Evolutionary conservation across 495 filamentous ascomycete genomes (phyloP).

Genomic region (Friedmanniomyces simplex): DNA sequence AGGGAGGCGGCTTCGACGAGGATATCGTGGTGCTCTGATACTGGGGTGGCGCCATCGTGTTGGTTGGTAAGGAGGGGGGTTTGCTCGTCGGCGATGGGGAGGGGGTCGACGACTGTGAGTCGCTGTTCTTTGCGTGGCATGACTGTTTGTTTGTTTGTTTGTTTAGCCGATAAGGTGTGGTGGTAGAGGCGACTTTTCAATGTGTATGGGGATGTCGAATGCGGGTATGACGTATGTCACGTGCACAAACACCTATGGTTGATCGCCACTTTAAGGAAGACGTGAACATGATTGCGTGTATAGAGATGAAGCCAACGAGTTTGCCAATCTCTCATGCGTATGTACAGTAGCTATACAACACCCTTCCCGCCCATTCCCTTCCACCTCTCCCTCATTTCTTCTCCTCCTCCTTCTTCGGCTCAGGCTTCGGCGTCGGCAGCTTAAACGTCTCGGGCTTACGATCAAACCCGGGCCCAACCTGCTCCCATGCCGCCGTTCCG

Average conservation of each 20-base stretch:
- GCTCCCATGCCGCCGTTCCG: slow-evolving; percentile 62
- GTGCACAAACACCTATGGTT: no score
- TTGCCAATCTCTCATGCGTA: background rate
- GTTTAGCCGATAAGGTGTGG: no score
- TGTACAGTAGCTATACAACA: slow-evolving; percentile 19
- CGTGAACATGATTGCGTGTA: background rate
- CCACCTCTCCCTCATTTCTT: slow-evolving; percentile 36
- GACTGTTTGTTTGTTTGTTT: no score
- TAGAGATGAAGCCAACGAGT: background rate
- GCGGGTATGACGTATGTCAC: no score
- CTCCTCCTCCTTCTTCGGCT: slow-evolving; percentile 78
- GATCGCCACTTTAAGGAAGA: background rate
- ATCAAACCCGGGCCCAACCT: slow-evolving; percentile 73
- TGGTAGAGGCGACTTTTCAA: no score
- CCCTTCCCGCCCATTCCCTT: background rate
- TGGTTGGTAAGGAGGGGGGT: slow-evolving; percentile 12
- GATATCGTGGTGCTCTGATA: background rate
- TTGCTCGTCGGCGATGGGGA: slow-evolving; percentile 9
- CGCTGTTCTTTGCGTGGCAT: slow-evolving; percentile 10
- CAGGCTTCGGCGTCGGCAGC: slow-evolving; percentile 87
- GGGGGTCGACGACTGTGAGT: slow-evolving; percentile 11
- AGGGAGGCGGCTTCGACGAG: background rate
- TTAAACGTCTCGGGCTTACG: slow-evolving; percentile 83
- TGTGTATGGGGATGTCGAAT: no score
- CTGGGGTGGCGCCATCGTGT: background rate